A percentile compares a stretch with the other conserved stretches of the same genome.
Evolutionary conservation across 1,284 basidiomycete species (phyloP).

Genomic region (Erythrobasidium hasegawianum): DNA sequence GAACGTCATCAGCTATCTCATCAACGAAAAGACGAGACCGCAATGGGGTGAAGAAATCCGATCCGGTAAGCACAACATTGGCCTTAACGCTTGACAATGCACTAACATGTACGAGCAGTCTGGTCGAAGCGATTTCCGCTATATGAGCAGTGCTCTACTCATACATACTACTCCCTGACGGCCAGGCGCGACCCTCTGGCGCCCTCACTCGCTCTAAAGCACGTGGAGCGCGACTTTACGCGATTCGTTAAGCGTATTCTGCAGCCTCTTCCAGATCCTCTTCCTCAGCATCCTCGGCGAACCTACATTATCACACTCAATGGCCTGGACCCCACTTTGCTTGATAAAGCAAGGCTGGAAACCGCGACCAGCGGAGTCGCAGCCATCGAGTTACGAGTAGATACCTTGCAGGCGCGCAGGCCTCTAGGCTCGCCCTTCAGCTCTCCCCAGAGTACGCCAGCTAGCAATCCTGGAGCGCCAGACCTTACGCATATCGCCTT

Average conservation of each 20-base stretch:
- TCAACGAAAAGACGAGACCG: constrained; percentile 28
- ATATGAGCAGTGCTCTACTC: constrained; percentile 40
- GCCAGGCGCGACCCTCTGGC: constrained; percentile 37
- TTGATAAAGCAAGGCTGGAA: constrained; percentile 11
- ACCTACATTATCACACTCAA: constrained; percentile 15
- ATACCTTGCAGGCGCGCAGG: constrained; percentile 4
- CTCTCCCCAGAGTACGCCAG: constrained; percentile 12
- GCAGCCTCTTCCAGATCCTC: background rate
- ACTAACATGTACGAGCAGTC: constrained; percentile 19
- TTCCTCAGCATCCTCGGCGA: constrained; percentile 4
- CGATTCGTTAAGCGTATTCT: constrained; percentile 41
- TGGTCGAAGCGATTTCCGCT: constrained; percentile 40
- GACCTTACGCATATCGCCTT: constrained; percentile 25
- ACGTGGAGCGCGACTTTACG: constrained; percentile 42
- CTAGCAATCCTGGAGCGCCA: constrained; percentile 18
- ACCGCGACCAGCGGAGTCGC: constrained; percentile 23
- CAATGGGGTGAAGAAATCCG: constrained; percentile 44
- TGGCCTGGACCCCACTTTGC: constrained; percentile 6
- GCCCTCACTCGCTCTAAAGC: constrained; percentile 42
- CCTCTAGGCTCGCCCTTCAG: constrained; percentile 5
- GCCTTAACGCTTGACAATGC: background rate
- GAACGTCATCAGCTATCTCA: constrained; percentile 20
- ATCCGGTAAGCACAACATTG: constrained; percentile 5
- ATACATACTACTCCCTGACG: constrained; percentile 42
- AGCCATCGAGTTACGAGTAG: constrained; percentile 30